phyloP scores from a whole-genome alignment of 116 monocot species.

The Posidonia oceanica region DNA sequence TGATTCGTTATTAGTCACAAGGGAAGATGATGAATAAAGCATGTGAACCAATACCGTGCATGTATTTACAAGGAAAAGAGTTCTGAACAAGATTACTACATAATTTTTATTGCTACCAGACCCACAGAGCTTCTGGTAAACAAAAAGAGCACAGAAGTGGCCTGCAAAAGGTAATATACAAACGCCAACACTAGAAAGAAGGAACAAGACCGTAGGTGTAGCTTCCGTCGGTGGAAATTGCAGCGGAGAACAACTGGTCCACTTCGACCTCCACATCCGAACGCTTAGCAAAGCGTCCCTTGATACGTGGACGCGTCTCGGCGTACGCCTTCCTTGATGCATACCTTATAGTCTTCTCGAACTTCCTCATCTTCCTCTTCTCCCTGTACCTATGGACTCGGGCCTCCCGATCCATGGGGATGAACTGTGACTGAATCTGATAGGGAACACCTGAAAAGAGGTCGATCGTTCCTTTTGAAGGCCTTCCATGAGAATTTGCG shows the following conservation, averaged over 20 bases:
- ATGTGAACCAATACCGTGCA: no score
- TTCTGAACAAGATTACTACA: no score
- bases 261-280: conserved; percentile 35
- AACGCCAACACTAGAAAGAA: conserved; percentile 16
- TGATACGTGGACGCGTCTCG: conserved; percentile 56
- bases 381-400: conserved; percentile 66
- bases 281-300: conserved; percentile 61
- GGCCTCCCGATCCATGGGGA: conserved; percentile 51
- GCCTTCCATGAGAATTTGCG: conserved; percentile 8
- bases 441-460: conserved; percentile 23
- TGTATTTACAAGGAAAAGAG: no score
- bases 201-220: conserved; percentile 27
- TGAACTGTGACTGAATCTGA: conserved; percentile 19
- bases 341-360: conserved; percentile 71
- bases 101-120: no score
- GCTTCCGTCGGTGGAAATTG: conserved; percentile 15
- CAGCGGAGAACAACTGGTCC: conserved; percentile 33
- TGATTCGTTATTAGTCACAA: no score
- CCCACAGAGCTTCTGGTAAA: no score
- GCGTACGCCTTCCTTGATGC: conserved; percentile 77
- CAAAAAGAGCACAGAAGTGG: no score
- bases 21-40: no score
- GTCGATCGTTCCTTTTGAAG: conserved; percentile 22
- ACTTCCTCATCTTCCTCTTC: conserved; percentile 68
- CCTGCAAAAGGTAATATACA: no score